Evolutionary conservation across 495 filamentous ascomycete species (phyloP).

Genomic region (Tuber magnatum): DNA sequence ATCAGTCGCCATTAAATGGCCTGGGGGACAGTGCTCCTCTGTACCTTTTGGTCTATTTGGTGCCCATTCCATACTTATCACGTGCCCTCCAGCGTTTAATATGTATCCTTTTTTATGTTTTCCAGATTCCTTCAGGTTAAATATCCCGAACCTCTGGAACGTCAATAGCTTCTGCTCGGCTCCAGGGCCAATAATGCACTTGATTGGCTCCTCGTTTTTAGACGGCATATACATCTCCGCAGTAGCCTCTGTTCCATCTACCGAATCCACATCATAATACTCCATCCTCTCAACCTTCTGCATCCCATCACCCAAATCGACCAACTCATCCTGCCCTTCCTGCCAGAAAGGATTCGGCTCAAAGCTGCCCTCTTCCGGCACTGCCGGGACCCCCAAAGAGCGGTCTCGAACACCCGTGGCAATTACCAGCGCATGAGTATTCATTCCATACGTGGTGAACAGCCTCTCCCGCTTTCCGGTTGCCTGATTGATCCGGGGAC

Average conservation of each 20-base stretch:
- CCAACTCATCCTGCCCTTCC: constrained; percentile 12
- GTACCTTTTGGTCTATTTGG: constrained; percentile 33
- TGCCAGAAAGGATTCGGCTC: constrained; percentile 31
- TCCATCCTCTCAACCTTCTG: constrained; percentile 22
- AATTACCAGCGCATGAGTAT: constrained; percentile 24
- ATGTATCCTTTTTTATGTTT: constrained; percentile 29
- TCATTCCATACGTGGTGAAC: constrained; percentile 32
- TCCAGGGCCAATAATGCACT: constrained; percentile 29
- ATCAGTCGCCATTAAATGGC: not conserved
- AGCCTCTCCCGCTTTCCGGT: constrained; percentile 39
- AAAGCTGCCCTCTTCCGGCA: constrained; percentile 28
- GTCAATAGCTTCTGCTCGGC: constrained; percentile 27
- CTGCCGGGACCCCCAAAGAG: constrained; percentile 31
- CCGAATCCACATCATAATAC: constrained; percentile 9
- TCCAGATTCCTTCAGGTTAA: constrained; percentile 25
- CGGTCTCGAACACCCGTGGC: constrained; percentile 32
- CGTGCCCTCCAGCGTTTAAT: constrained; percentile 36
- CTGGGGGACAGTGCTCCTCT: not conserved
- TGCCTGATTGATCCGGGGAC: constrained; percentile 34
- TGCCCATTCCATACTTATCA: constrained; percentile 37
- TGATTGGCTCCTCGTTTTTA: constrained; percentile 12
- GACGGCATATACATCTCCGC: constrained; percentile 23
- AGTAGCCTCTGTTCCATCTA: constrained; percentile 5
- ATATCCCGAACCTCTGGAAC: constrained; percentile 35
- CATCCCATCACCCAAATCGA: constrained; percentile 24